Percentiles rank a stretch among this genome's conserved stretches.
Conservation (phyloP, 495 filamentous ascomycete species). For the Daldinia decipiens region DNA sequence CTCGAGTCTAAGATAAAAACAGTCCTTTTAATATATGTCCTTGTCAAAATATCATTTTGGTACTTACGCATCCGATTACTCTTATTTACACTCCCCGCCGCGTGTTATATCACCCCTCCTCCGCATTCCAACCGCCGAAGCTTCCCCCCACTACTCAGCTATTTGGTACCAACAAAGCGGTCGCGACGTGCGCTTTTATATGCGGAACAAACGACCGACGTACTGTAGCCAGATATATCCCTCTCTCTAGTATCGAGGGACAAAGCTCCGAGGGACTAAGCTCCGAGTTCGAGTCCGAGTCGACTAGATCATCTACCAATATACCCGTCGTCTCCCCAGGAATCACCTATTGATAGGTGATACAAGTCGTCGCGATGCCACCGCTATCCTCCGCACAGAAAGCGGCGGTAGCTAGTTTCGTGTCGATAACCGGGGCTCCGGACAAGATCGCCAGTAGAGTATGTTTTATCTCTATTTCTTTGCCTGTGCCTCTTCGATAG, state of each 20-base stretch:
- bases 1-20: background rate
- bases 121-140: constrained; percentile 1
- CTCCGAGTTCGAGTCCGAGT: background rate
- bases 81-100: background rate
- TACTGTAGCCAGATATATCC: background rate
- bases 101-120: background rate
- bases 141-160: background rate
- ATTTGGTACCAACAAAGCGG: background rate
- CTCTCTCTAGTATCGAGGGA: background rate
- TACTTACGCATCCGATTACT: background rate
- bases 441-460: constrained; percentile 64
- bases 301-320: background rate
- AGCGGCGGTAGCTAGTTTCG: constrained; percentile 61
- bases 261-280: background rate
- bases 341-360: background rate
- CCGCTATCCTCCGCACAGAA: constrained; percentile 60
- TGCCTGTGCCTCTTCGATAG: constrained; percentile 10
- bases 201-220: background rate
- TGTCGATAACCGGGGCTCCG: constrained; percentile 61
- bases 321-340: background rate
- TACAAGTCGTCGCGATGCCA: constrained; percentile 52
- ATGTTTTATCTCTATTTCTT: constrained; percentile 39
- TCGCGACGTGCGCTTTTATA: constrained; percentile 4
- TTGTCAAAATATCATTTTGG: background rate
- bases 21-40: background rate